Conservation (phyloP, 495 filamentous ascomycete species). For the Penicillium angulare region DNA sequence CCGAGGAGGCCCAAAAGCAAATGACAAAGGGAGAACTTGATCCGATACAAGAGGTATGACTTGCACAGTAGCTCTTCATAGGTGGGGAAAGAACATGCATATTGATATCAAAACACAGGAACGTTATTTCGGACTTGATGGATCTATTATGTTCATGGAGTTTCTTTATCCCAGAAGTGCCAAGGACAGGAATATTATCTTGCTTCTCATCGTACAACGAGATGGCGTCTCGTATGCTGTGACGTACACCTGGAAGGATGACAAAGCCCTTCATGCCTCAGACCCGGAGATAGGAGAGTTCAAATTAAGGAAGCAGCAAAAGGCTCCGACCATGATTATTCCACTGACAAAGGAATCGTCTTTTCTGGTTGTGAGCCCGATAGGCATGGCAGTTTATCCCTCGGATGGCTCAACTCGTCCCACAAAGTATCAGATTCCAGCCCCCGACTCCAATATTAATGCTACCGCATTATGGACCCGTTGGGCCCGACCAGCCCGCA, state of each 20-base stretch:
- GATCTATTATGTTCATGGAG: conserved; percentile 79
- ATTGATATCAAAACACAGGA: conserved; percentile 30
- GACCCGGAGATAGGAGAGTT: conserved; percentile 45
- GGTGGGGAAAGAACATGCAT: background rate
- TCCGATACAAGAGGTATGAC: conserved; percentile 38
- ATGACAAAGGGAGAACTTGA: conserved; percentile 30
- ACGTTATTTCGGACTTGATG: conserved; percentile 59
- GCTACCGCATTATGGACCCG: conserved; percentile 46
- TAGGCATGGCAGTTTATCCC: conserved; percentile 59
- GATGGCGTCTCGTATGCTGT: conserved; percentile 60
- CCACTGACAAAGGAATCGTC: conserved; percentile 63
- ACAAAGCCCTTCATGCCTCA: conserved; percentile 30
- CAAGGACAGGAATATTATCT: conserved; percentile 65
- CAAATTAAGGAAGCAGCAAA: conserved; percentile 56
- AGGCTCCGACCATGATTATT: conserved; percentile 64
- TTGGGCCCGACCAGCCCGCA: conserved; percentile 72
- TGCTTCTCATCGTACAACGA: conserved; percentile 68
- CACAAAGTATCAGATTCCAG: conserved; percentile 32
- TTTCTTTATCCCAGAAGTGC: conserved; percentile 71
- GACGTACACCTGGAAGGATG: conserved; percentile 73
- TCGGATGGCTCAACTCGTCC: conserved; percentile 36
- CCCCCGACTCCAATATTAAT: conserved; percentile 26
- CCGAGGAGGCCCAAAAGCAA: conserved; percentile 32
- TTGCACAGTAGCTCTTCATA: conserved; percentile 58
- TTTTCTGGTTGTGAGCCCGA: conserved; percentile 61